Evolutionary conservation across 2,329 filamentous ascomycete species (phyloP).

Genomic region (Tolypocladium tropicale): DNA sequence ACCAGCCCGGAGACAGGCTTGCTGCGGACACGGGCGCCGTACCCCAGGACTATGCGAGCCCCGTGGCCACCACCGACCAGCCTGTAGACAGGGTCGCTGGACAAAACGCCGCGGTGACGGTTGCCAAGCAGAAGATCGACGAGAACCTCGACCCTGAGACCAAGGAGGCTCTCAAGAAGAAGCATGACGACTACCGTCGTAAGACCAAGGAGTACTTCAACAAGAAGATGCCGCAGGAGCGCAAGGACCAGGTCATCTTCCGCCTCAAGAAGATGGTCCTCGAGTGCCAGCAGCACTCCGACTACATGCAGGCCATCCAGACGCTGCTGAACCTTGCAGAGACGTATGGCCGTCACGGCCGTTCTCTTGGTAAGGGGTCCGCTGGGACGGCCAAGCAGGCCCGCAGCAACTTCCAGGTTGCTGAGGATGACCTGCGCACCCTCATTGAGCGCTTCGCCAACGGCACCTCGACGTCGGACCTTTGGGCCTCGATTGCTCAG

Average conservation of each 20-base stretch:
- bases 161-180: conserved; percentile 35
- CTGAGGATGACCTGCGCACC: conserved; percentile 68
- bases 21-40: neutral
- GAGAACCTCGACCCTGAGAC: conserved; percentile 57
- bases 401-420: conserved; percentile 55
- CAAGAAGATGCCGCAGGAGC: conserved; percentile 83
- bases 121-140: conserved; percentile 46
- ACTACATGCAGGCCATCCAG: conserved; percentile 87
- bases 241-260: conserved; percentile 84
- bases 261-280: conserved; percentile 95
- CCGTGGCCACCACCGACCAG: conserved; percentile 32
- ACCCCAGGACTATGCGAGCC: neutral
- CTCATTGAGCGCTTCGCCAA: conserved; percentile 95
- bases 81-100: conserved; percentile 36
- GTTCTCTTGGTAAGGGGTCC: conserved; percentile 51
- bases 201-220: conserved; percentile 64
- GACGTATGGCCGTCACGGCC: conserved; percentile 70
- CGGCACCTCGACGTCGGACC: conserved; percentile 75
- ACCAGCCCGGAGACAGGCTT: neutral
- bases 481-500: conserved; percentile 74
- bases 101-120: conserved; percentile 21
- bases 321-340: conserved; percentile 78
- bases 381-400: conserved; percentile 63
- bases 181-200: conserved; percentile 32
- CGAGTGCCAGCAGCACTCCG: conserved; percentile 89